Evolutionary conservation across 257 asterid genomes (phyloP), one percentile per base, ranked within the genome.

Genomic region (Solanum dulcamara): DNA sequence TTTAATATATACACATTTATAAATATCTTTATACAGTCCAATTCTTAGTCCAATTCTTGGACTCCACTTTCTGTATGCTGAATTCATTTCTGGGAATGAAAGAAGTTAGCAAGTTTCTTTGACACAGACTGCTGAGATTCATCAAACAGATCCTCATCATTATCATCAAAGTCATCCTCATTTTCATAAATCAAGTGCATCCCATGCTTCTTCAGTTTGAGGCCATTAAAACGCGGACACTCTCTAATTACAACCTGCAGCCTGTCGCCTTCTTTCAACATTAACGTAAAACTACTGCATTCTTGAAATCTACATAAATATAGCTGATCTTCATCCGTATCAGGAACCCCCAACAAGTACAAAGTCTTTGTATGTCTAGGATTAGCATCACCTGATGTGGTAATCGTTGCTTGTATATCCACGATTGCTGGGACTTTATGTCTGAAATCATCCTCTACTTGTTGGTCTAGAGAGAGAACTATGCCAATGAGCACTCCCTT

Each of bases 91-190:
- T 77, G 64, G 42, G 42, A 8, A 82, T 33, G 57, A 87, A 86
- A 57, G 72, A 89, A 86, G 60, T 67, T 40, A n/a, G 17, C 64
- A 24, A 89, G 48, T 87, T 46, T 87, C 68, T 70, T 85, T 7
- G 89, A 87, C 37, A 82, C 87, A 70, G 88, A 62, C 14, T 77
- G 89, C 13, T 44, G 85, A 67, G 70, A 46, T 87, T 66, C 85
- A 30, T 85, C 77, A 64, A 87, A 60, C 24, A 28, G 22, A 32
- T 83, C 88, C 84, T 89, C 89, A 20, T 89, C 77, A 28, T 85
- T 85, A 20, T 89, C 89, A 74, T 89, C 89, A 67, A 81, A 85
- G 50, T 87, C 53, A 77, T 89, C 91, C 13, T 89, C 91, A 83
- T 87, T 74, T 83, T 89, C 89, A 4, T 51, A 89, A 79, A 89